Percentiles rank a stretch among this genome's conserved stretches.
These are phyloP conservation scores for Sporothrix dimorphospora DNA, from an alignment of 2,329 filamentous ascomycete genomes.

Conservation along the genomic window DNA sequence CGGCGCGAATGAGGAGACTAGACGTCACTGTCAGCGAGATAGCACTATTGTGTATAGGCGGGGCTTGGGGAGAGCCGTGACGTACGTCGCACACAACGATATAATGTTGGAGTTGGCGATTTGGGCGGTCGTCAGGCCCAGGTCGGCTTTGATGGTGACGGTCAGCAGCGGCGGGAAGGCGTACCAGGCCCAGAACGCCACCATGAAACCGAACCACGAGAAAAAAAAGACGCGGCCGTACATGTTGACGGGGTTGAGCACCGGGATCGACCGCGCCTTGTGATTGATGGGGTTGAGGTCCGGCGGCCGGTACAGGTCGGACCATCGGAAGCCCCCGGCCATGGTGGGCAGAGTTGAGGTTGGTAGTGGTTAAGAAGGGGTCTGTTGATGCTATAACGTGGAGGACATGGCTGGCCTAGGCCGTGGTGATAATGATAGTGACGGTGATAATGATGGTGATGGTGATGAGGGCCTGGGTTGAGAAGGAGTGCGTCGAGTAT, in stretches of 20 bases:
- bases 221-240: constrained; percentile 92
- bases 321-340: constrained; percentile 42
- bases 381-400: not conserved
- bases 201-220: constrained; percentile 83
- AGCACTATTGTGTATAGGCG: no score
- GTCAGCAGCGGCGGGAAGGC: constrained; percentile 83
- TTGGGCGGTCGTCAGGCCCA: constrained; percentile 69
- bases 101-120: constrained; percentile 91
- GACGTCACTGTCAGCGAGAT: no score
- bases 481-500: no score
- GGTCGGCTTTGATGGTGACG: constrained; percentile 78
- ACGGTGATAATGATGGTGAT: not conserved
- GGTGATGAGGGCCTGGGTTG: not conserved
- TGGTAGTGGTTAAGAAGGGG: not conserved
- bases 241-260: constrained; percentile 75
- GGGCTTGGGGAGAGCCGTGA: constrained; percentile 18
- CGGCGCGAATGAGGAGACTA: constrained; percentile 72
- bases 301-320: constrained; percentile 58
- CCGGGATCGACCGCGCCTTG: constrained; percentile 79
- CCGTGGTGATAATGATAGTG: not conserved
- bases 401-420: not conserved
- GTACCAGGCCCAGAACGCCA: constrained; percentile 91
- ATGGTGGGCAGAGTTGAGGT: constrained; percentile 32
- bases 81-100: constrained; percentile 70
- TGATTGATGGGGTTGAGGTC: constrained; percentile 81